Evolutionary conservation across 2,329 filamentous ascomycete genomes (phyloP).

Genomic region (Xylariaceae sp.): DNA sequence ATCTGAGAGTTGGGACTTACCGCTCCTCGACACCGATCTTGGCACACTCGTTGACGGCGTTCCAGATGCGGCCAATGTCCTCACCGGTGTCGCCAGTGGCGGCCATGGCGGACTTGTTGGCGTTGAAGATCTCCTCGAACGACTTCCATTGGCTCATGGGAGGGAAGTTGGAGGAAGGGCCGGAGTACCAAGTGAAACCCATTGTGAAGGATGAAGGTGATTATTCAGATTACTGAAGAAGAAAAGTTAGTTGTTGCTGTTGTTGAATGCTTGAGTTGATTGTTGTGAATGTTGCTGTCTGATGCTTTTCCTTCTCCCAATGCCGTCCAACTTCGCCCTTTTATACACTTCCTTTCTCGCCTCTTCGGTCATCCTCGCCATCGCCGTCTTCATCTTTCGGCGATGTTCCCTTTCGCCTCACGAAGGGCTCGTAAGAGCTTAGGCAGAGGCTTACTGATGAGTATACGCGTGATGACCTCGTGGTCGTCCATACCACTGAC

Average conservation of each 20-base stretch:
- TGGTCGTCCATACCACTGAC: background rate
- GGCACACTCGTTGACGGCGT: slow-evolving; percentile 36
- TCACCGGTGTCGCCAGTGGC: slow-evolving; percentile 36
- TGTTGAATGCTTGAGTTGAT: slow-evolving; percentile 9
- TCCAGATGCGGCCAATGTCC: slow-evolving; percentile 40
- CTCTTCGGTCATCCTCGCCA: background rate
- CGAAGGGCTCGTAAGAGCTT: background rate
- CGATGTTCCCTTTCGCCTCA: background rate
- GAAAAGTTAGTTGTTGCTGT: background rate
- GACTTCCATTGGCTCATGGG: slow-evolving; percentile 37
- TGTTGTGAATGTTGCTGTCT: slow-evolving; percentile 12
- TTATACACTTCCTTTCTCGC: slow-evolving; percentile 13
- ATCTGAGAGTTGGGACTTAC: slow-evolving; percentile 7
- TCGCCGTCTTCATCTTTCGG: background rate
- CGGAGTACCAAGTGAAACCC: slow-evolving; percentile 25
- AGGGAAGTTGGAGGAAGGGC: slow-evolving; percentile 38
- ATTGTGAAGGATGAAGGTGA: slow-evolving; percentile 16
- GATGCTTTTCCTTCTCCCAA: slow-evolving; percentile 2
- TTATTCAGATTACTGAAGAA: background rate
- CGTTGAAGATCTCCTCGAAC: slow-evolving; percentile 41
- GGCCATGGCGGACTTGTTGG: slow-evolving; percentile 39
- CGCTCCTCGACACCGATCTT: slow-evolving; percentile 39
- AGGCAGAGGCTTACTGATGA: background rate
- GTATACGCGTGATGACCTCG: background rate
- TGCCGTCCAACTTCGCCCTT: background rate